phyloP scores from a whole-genome alignment of 371 early-diverging fungal genomes.

The Fennellomyces sp. region DNA sequence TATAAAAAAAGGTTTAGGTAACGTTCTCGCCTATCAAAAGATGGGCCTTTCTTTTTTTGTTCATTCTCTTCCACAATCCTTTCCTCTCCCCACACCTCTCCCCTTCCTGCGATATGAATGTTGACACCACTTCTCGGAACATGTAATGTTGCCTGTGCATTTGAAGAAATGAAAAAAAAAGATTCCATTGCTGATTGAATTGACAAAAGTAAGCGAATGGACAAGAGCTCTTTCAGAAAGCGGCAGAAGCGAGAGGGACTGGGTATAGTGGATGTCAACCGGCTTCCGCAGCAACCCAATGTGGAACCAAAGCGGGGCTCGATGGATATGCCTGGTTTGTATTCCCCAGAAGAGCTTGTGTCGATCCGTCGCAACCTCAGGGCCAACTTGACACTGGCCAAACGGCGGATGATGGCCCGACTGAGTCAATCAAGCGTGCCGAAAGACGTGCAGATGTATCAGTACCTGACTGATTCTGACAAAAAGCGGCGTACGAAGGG shows the following conservation, averaged over 20 bases:
- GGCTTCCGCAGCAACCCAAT: not conserved
- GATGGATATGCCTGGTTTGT: not conserved
- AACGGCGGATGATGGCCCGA: conserved; percentile 1
- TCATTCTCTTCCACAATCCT: too few species aligned
- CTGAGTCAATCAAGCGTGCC: not conserved
- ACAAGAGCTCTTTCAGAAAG: conserved; percentile 2
- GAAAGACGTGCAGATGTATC: not conserved
- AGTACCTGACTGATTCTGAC: not conserved
- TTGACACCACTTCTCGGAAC: too few species aligned
- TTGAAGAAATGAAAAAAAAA: too few species aligned
- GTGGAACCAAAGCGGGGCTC: not conserved
- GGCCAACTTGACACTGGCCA: not conserved
- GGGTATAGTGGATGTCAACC: not conserved
- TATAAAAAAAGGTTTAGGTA: too few species aligned
- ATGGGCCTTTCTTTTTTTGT: too few species aligned
- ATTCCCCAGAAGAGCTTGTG: not conserved
- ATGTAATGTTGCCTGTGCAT: too few species aligned
- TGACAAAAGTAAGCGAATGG: too few species aligned
- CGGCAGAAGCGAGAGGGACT: not conserved
- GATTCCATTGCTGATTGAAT: too few species aligned
- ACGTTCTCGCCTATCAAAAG: too few species aligned
- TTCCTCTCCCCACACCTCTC: too few species aligned
- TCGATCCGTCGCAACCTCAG: not conserved
- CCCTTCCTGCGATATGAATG: too few species aligned
- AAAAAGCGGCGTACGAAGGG: not conserved